Percentiles rank a stretch among this genome's conserved stretches.
These are phyloP conservation scores for Scopulariopsis brevicaulis DNA, from an alignment of 2,329 filamentous ascomycete genomes.

Conservation along the genomic window DNA sequence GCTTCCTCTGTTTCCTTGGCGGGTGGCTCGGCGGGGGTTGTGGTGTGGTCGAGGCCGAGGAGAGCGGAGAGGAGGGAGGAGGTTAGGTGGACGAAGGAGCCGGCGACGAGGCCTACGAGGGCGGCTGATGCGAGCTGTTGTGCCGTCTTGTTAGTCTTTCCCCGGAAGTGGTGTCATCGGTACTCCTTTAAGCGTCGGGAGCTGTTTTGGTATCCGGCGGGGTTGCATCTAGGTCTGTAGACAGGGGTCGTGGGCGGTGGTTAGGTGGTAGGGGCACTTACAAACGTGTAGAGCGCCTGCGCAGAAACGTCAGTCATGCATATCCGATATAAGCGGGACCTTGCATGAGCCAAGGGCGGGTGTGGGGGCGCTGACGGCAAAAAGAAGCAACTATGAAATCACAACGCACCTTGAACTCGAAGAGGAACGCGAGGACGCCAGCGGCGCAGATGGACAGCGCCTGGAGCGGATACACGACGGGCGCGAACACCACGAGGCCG, in stretches of 20 bases:
- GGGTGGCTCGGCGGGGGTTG: not conserved
- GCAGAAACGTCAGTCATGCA: not conserved
- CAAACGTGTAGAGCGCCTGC: slow-evolving; percentile 2
- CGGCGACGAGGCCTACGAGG: not conserved
- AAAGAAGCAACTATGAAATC: not conserved
- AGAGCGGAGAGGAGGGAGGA: not conserved
- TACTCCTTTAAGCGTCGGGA: not conserved
- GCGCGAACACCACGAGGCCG: not conserved
- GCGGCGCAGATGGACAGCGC: not conserved
- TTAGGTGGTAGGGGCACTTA: not conserved
- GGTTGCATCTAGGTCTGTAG: not conserved
- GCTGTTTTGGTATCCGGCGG: not conserved
- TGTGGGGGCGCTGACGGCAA: not conserved
- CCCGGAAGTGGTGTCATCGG: not conserved
- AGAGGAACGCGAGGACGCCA: not conserved
- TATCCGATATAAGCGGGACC: not conserved
- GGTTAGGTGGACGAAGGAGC: not conserved
- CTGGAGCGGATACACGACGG: not conserved
- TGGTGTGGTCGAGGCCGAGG: not conserved
- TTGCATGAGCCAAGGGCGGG: not conserved
- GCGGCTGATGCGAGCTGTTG: not conserved
- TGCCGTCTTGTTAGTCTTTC: not conserved
- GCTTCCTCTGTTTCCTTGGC: not conserved
- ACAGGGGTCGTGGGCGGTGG: not conserved
- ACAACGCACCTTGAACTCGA: not conserved